Conservation (phyloP, 768 basidiomycete species). For the Mycena haematopus region DNA sequence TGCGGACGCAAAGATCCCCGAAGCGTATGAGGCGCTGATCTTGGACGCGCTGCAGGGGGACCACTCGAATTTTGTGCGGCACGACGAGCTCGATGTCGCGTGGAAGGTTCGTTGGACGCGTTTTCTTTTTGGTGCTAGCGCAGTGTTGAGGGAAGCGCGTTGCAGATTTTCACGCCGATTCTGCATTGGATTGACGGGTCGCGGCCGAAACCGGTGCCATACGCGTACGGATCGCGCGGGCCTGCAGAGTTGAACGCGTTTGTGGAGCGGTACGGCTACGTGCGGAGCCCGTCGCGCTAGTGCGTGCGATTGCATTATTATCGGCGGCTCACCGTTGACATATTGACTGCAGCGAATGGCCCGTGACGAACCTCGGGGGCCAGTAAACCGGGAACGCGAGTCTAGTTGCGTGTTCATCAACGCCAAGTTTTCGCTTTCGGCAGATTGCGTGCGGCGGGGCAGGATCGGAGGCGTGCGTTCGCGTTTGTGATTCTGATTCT, state of each 20-base stretch:
- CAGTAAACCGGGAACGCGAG: constrained; percentile 6
- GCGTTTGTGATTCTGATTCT: too few species aligned
- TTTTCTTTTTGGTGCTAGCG: not conserved
- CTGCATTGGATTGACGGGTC: constrained; percentile 94
- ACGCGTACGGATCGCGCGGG: constrained; percentile 94
- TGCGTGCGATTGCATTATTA: constrained; percentile 48
- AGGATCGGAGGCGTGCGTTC: constrained; percentile 14
- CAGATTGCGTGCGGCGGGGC: constrained; percentile 8
- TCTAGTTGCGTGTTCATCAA: not conserved
- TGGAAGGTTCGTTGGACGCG: constrained; percentile 78
- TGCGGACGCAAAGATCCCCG: constrained; percentile 89
- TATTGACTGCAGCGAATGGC: constrained; percentile 13
- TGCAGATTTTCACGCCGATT: constrained; percentile 93
- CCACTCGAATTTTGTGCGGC: constrained; percentile 97
- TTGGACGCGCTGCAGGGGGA: constrained; percentile 95
- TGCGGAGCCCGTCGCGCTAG: constrained; percentile 72
- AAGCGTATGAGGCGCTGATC: constrained; percentile 95
- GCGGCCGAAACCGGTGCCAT: constrained; percentile 74
- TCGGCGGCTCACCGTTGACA: not conserved
- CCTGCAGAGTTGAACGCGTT: constrained; percentile 84
- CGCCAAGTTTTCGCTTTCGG: constrained; percentile 19
- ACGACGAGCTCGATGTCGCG: constrained; percentile 96
- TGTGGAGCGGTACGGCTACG: constrained; percentile 77
- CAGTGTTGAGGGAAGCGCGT: not conserved
- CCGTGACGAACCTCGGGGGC: constrained; percentile 20